Base-by-base conservation (phyloP, 768 basidiomycete genomes). In the Tephrocybe rancida region DNA sequence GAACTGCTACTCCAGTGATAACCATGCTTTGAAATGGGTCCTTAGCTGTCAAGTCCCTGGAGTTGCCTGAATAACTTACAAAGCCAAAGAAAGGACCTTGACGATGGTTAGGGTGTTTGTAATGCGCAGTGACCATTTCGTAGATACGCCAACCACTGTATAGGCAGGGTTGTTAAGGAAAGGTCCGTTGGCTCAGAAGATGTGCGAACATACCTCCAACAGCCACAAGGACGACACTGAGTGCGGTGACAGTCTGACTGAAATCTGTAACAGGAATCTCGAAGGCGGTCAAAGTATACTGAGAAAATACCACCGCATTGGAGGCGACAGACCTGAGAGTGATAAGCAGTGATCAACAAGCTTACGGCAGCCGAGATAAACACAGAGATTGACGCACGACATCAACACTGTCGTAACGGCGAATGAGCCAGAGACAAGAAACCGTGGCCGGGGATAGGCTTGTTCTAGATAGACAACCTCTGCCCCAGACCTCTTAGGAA, bases 1-100 rank as follows among this genome's bases (percentile, higher is more conserved):
- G 70, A 3, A 87, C 86, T 6, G 80, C 81, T 72, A 82, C 77
- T 55, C 81, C 80, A 0, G 82, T 77, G 24, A 81, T 59, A 3
- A 83, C 80, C 43, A 87, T 65, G 35, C 71, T 71, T 30, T 43
- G 22, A 29, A 42, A 19, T 14, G 24, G 16, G 27, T 7, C 9
- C n/a, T 25, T 54, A 30, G 29, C 13, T 16, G 22, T 5, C 7
- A 4, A 2, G 38, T n/a, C n/a, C n/a, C n/a, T 8, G 29, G 29
- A 30, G 13, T 30, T 30, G 29, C 29, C 5, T 30, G 27, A 29
- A 14, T n/a, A 16, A 43, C 70, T 39, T 50, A 71, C 70, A 73
- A 68, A 13, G 56, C 46, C 25, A 73, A 52, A 5, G 70, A 69
- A 7, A 66, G 26, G 11, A 69, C 55, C 47, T 73, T 73, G 21